phyloP scores from a whole-genome alignment of 75 land plant genomes.

The Pinus taeda region DNA sequence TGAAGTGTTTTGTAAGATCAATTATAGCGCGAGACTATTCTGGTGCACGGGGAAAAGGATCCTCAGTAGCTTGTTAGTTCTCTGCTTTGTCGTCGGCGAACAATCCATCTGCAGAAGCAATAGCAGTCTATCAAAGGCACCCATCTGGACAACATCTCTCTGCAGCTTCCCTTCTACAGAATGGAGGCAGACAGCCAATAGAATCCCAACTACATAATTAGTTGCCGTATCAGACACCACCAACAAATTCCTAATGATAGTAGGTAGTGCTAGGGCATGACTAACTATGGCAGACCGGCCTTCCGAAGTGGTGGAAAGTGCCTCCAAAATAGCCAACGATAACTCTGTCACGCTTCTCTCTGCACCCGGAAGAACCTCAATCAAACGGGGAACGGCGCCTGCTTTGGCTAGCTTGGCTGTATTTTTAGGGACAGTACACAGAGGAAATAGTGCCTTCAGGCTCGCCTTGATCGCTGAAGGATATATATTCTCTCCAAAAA shows the following conservation, averaged over 20 bases:
- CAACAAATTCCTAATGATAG: conserved; percentile 25
- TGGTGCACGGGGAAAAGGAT: conserved; percentile 4
- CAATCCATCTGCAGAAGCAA: conserved; percentile 51
- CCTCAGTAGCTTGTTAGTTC: conserved; percentile 42
- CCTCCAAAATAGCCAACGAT: conserved; percentile 25
- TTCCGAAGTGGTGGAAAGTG: conserved; percentile 34
- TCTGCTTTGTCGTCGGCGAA: conserved; percentile 26
- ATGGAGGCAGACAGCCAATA: conserved; percentile 14
- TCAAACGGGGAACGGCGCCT: conserved; percentile 16
- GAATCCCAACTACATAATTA: conserved; percentile 17
- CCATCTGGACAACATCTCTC: conserved; percentile 35
- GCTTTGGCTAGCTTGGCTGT: conserved; percentile 11
- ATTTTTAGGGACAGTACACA: neutral
- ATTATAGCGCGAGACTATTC: too few relatives aligned
- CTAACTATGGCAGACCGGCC: conserved; percentile 41
- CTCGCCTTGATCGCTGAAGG: neutral
- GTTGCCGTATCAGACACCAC: conserved; percentile 23
- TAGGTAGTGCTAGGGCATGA: conserved; percentile 35
- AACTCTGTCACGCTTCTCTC: conserved; percentile 8
- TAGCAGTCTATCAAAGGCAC: conserved; percentile 39
- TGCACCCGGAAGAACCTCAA: conserved; percentile 21
- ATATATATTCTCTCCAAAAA: neutral
- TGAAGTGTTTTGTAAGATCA: too few relatives aligned
- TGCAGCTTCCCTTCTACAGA: conserved; percentile 17
- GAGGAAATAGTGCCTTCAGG: neutral